Evolutionary conservation across 2,329 filamentous ascomycete genomes (phyloP).

Genomic region (Zymoseptoria brevis): DNA sequence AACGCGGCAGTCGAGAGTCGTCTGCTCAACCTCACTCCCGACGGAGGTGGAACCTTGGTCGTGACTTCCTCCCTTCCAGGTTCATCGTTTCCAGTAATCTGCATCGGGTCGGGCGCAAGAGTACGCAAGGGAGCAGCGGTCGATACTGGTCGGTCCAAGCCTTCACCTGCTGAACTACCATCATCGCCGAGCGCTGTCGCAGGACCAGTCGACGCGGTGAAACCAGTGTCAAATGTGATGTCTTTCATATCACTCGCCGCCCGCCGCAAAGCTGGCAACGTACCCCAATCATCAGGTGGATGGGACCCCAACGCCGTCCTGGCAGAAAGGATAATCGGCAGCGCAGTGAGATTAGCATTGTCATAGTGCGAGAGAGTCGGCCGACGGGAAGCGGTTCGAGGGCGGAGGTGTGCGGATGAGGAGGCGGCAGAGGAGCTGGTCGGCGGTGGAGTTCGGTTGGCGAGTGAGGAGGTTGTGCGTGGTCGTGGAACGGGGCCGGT

Average conservation of each 20-base stretch:
- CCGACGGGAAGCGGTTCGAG: not conserved
- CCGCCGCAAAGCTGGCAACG: not conserved
- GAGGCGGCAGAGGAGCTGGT: not conserved
- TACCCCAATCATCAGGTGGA: not conserved
- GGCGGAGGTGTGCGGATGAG: not conserved
- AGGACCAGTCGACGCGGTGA: too few relatives aligned
- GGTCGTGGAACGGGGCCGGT: not conserved
- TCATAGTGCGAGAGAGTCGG: not conserved
- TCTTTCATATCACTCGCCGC: too few relatives aligned
- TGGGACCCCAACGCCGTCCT: not conserved
- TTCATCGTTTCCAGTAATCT: too few relatives aligned
- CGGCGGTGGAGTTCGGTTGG: not conserved
- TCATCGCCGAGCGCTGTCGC: too few relatives aligned
- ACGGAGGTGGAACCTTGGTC: too few relatives aligned
- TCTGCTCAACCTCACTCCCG: not conserved
- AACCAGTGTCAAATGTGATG: too few relatives aligned
- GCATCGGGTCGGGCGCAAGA: too few relatives aligned
- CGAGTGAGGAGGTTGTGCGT: not conserved
- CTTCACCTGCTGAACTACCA: too few relatives aligned
- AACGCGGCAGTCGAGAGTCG: not conserved
- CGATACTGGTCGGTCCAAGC: too few relatives aligned
- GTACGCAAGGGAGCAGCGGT: too few relatives aligned
- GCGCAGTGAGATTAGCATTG: not conserved
- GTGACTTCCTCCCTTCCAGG: too few relatives aligned
- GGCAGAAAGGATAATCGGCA: not conserved